Conservation (phyloP, 164 flowering plant genomes). For the Berberis thunbergii region DNA sequence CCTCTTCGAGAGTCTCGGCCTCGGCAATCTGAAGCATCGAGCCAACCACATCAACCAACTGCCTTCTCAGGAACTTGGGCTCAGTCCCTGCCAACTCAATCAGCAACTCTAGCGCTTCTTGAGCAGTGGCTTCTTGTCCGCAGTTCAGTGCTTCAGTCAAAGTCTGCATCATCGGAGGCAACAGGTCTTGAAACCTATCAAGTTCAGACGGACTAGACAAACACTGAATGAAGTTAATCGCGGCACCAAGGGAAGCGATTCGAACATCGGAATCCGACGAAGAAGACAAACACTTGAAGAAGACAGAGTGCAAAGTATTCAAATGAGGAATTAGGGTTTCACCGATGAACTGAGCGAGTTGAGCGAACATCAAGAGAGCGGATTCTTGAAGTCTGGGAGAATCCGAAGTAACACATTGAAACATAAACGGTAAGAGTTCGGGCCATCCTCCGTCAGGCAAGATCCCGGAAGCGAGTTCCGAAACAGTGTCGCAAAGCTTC, state of each 20-base stretch:
- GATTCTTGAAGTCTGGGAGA: constrained; percentile 62
- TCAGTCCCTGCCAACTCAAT: constrained; percentile 94
- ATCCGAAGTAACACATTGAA: constrained; percentile 80
- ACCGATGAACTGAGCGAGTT: constrained; percentile 75
- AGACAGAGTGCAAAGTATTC: constrained; percentile 61
- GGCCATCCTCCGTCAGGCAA: constrained; percentile 86
- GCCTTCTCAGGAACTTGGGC: constrained; percentile 83
- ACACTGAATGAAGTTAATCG: constrained; percentile 86
- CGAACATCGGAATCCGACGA: constrained; percentile 50
- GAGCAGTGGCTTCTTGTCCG: constrained; percentile 89
- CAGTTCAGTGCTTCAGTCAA: constrained; percentile 75
- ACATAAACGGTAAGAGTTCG: constrained; percentile 87
- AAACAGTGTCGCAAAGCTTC: constrained; percentile 88
- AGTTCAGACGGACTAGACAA: constrained; percentile 51
- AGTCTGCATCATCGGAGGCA: constrained; percentile 91
- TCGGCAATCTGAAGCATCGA: constrained; percentile 94
- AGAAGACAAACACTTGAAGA: constrained; percentile 46
- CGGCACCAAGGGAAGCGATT: constrained; percentile 76
- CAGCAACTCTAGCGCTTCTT: constrained; percentile 85
- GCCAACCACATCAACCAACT: constrained; percentile 77
- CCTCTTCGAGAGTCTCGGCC: constrained; percentile 83
- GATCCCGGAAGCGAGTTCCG: constrained; percentile 81
- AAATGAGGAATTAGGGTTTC: constrained; percentile 62
- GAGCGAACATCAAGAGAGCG: constrained; percentile 80
- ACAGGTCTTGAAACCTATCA: constrained; percentile 89